Evolutionary conservation across 768 basidiomycete genomes (phyloP), one percentile per base, ranked within the genome.

Genomic region (Inosperma sp.): DNA sequence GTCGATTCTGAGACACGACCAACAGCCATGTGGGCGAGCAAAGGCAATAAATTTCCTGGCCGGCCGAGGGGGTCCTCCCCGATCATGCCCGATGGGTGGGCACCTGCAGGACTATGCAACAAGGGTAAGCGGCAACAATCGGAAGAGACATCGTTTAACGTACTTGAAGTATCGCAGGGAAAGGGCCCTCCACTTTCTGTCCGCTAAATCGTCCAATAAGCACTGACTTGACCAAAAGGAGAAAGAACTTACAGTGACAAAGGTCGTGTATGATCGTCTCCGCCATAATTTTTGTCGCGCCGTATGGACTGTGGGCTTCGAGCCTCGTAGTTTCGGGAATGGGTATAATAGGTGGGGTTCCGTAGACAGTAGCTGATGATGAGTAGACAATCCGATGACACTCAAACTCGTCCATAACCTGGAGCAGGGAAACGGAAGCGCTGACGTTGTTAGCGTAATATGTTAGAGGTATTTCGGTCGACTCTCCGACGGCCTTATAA

Each of bases 91-190:
- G 93, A 96, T 2, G 93, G 91, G 68, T 98, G 95, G 1, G 95
- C 94, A n/a, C 96, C 96, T 30, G 92, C 96, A 56, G 96, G 96
- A 68, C 92, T 95, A 52, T 5, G 41, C 7, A 17, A 9, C 19
- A 10, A 31, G 8, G 13, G 17, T 50, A 23, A 56, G 47, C 33
- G 42, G 33, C 39, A 2, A 23, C 36, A 5, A 37, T 29, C 22
- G 16, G 29, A 41, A 40, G 31, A 49, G n/a, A 19, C 19, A 26
- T 26, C 14, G 13, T 14, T 16, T 8, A 40, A 65, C 77, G 65
- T 57, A 90, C 88, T 99, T 99, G 87, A 99, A 99, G 71, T 98
- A 99, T 49, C 96, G 81, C 56, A 98, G 75, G 37, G 90, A 89
- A 62, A 96, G 81, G 0, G 83, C 89, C 30, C 82, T 75, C 89